A percentile compares a stretch with the other conserved stretches of the same genome.
phyloP scores from a whole-genome alignment of 192 early-diverging fungal species.

The Gorgonomyces haynaldii region DNA sequence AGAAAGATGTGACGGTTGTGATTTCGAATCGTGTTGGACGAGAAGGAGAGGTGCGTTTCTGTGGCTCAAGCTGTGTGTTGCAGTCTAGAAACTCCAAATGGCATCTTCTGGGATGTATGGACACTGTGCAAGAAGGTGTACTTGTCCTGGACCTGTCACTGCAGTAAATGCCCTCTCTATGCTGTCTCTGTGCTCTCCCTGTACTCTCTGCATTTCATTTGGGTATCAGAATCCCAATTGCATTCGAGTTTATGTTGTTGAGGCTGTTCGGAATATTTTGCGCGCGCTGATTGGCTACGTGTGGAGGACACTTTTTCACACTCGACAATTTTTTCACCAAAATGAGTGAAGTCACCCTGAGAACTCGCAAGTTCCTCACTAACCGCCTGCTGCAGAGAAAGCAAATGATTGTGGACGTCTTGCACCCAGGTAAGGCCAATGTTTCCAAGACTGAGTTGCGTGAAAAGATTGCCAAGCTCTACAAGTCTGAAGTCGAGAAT shows the following conservation, averaged over 20 bases:
- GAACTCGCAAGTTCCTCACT: slow-evolving; percentile 98
- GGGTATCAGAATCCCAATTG: too few relatives aligned
- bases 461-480: slow-evolving; percentile 89
- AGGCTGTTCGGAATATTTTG: too few relatives aligned
- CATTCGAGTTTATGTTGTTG: too few relatives aligned
- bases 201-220: too few relatives aligned
- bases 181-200: too few relatives aligned
- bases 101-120: neutral
- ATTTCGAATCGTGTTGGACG: slow-evolving; percentile 11
- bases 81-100: neutral
- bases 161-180: too few relatives aligned
- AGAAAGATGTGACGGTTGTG: slow-evolving; percentile 3
- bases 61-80: slow-evolving; percentile 11
- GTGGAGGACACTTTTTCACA: too few relatives aligned
- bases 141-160: neutral
- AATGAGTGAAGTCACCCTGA: slow-evolving; percentile 63
- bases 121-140: neutral
- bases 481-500: slow-evolving; percentile 79
- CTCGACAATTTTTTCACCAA: neutral
- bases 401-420: slow-evolving; percentile 94
- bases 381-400: slow-evolving; percentile 95
- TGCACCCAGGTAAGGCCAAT: slow-evolving; percentile 90
- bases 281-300: neutral
- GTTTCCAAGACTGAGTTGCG: slow-evolving; percentile 85
- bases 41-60: slow-evolving; percentile 8